These are phyloP conservation scores for Pontederia crassipes DNA, from an alignment of 176 grass and related monocot genomes.

Conservation along the genomic window DNA sequence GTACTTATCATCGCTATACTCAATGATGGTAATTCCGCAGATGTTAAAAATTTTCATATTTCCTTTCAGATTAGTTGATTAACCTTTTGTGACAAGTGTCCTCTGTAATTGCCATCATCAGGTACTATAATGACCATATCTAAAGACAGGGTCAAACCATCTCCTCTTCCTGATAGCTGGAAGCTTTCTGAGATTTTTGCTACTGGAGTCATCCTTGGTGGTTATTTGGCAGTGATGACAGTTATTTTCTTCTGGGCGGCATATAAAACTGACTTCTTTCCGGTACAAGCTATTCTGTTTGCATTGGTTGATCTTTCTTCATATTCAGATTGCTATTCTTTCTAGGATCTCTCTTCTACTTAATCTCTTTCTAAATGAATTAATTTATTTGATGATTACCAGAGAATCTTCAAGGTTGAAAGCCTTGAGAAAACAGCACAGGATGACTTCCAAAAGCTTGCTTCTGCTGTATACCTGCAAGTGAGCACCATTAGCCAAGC, in stretches of 20 bases:
- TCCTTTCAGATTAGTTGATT: background rate
- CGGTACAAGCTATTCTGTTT: conserved; percentile 26
- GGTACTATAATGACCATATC: conserved; percentile 97
- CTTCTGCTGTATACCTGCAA: conserved; percentile 84
- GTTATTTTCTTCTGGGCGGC: conserved; percentile 96
- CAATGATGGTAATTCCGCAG: conserved; percentile 55
- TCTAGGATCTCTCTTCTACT: background rate
- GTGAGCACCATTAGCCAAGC: conserved; percentile 88
- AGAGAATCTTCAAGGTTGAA: conserved; percentile 69
- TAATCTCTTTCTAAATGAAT: background rate
- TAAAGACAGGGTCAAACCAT: conserved; percentile 88
- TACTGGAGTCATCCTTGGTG: conserved; percentile 68
- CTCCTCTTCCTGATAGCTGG: conserved; percentile 79
- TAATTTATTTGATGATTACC: conserved; percentile 24
- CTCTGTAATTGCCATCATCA: conserved; percentile 4
- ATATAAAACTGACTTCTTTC: conserved; percentile 79
- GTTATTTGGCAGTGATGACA: conserved; percentile 84
- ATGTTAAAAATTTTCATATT: background rate
- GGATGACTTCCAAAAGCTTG: conserved; percentile 77
- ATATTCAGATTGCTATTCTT: background rate
- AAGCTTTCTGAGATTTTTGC: conserved; percentile 88
- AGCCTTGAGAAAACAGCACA: conserved; percentile 77
- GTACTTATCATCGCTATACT: conserved; percentile 92
- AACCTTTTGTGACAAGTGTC: too few species aligned
- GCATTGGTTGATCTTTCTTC: background rate